A percentile compares a stretch with the other conserved stretches of the same genome.
Conservation (phyloP, 805 yeast genomes). For the Candida maris region DNA sequence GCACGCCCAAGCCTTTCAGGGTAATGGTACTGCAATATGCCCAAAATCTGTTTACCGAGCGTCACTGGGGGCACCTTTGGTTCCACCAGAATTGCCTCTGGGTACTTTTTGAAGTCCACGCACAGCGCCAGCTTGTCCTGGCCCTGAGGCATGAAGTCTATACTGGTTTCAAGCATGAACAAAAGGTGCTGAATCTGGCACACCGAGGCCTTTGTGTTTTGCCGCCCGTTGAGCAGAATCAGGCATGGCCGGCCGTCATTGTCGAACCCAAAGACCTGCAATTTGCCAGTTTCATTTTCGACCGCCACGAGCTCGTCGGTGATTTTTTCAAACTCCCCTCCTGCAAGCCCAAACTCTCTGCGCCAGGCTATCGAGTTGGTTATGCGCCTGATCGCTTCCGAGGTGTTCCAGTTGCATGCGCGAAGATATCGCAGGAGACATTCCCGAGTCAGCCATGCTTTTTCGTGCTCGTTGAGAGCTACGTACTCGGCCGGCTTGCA, state of each 20-base stretch:
- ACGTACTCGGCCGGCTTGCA: constrained; percentile 30
- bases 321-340: constrained; percentile 45
- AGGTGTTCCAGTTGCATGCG: constrained; percentile 84
- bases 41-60: constrained; percentile 84
- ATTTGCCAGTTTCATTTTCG: constrained; percentile 92
- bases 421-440: constrained; percentile 85
- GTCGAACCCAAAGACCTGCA: constrained; percentile 85
- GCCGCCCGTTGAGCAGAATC: constrained; percentile 89
- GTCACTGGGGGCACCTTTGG: constrained; percentile 69
- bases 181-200: constrained; percentile 94
- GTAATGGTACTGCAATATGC: constrained; percentile 91
- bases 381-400: constrained; percentile 68
- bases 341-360: constrained; percentile 78
- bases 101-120: constrained; percentile 87
- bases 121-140: constrained; percentile 90
- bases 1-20: constrained; percentile 96
- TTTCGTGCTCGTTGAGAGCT: constrained; percentile 51
- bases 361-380: constrained; percentile 85
- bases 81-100: constrained; percentile 37
- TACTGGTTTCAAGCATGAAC: constrained; percentile 86
- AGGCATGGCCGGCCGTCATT: constrained; percentile 89
- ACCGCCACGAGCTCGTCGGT: constrained; percentile 49
- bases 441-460: constrained; percentile 88
- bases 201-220: constrained; percentile 87
- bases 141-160: constrained; percentile 92